phyloP scores from a whole-genome alignment of 1,284 basidiomycete genomes.

The Puccinia coronata region DNA sequence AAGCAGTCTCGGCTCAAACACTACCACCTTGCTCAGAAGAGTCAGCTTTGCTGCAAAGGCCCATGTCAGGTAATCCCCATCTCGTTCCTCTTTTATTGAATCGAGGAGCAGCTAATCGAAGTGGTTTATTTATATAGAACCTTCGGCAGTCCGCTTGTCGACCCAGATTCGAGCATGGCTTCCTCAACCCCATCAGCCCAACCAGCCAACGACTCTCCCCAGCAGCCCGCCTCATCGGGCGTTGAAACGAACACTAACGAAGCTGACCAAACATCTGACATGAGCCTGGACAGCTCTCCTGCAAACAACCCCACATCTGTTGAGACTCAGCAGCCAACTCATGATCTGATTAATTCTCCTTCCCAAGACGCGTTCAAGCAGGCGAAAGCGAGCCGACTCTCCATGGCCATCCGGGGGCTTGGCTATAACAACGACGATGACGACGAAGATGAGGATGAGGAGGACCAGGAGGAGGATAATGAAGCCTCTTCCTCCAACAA shows the following conservation, averaged over 20 bases:
- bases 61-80: slow-evolving; percentile 38
- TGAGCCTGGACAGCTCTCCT: slow-evolving; percentile 28
- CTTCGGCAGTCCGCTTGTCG: slow-evolving; percentile 45
- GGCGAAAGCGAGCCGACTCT: slow-evolving; percentile 40
- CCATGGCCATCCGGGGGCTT: slow-evolving; percentile 21
- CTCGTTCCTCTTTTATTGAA: too few relatives aligned
- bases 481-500: background rate
- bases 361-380: slow-evolving; percentile 4
- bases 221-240: background rate
- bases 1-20: slow-evolving; percentile 37
- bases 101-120: too few relatives aligned
- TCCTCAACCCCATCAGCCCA: slow-evolving; percentile 15
- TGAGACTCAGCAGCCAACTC: background rate
- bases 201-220: background rate
- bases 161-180: slow-evolving; percentile 26
- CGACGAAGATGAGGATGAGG: slow-evolving; percentile 43
- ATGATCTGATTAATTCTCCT: background rate
- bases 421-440: slow-evolving; percentile 18
- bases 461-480: background rate
- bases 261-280: slow-evolving; percentile 31
- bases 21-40: slow-evolving; percentile 16
- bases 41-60: slow-evolving; percentile 50
- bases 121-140: too few relatives aligned
- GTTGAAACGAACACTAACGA: background rate
- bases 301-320: background rate